These are phyloP conservation scores for Cystofilobasidium bisporidii DNA, from an alignment of 768 basidiomycete genomes.

Conservation along the genomic window DNA sequence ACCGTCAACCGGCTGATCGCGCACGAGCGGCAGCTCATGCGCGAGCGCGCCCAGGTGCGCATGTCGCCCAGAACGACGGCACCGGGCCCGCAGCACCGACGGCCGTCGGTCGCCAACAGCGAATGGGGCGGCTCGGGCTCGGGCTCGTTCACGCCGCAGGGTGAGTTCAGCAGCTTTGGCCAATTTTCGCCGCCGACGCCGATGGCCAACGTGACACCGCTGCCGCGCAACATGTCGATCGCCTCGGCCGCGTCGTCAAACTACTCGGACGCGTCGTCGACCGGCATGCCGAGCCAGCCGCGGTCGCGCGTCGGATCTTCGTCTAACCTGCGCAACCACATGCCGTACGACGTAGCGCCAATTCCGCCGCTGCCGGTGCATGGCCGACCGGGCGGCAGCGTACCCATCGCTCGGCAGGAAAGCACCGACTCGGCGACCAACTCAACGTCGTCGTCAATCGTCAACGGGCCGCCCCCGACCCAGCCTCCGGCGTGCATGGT, in stretches of 20 bases:
- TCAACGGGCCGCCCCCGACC: neutral
- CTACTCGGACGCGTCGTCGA: constrained; percentile 11
- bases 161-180: constrained; percentile 47
- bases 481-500: constrained; percentile 10
- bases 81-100: neutral
- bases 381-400: neutral
- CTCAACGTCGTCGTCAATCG: neutral
- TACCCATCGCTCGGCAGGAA: constrained; percentile 19
- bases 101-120: constrained; percentile 5
- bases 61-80: neutral
- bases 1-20: constrained; percentile 79
- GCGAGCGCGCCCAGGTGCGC: neutral
- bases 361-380: neutral
- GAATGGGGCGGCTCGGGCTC: constrained; percentile 40
- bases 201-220: constrained; percentile 2
- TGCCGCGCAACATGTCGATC: constrained; percentile 18
- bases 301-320: constrained; percentile 13
- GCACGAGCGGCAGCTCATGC: constrained; percentile 34
- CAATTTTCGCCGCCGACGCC: neutral
- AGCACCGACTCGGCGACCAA: constrained; percentile 21
- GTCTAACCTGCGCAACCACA: constrained; percentile 18
- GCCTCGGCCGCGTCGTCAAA: constrained; percentile 15
- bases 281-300: neutral
- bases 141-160: constrained; percentile 54
- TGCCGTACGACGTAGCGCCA: constrained; percentile 17